Evolutionary conservation across 441 rosid genomes (phyloP), one percentile per base, ranked within the genome.

Genomic region (Pelargonium fulgidum): DNA sequence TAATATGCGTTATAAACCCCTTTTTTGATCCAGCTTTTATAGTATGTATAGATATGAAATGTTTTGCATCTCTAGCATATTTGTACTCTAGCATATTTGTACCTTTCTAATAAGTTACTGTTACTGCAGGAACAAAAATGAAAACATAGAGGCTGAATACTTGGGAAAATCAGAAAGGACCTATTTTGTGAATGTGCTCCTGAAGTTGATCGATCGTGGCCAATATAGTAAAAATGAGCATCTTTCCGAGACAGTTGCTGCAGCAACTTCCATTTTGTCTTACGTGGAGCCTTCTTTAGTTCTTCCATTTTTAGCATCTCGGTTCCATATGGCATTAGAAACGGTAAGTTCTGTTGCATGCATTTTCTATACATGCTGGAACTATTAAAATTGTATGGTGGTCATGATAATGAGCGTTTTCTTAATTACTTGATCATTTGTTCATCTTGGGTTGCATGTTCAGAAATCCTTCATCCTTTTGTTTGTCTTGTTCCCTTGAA

Each of bases 191-290:
- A 85, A 78, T 64, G 84, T 84, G 73, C 79, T 90, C 75, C 75
- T 92, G 80, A 92, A 88, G 85, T 81, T 95, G 82, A 88, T 92
- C 80, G 99, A 87, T 70, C 95, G 97, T 70, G 99, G 99, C 72
- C 99, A 95, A 77, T 95, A 95, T 81, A 95, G 99, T 89, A 95
- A 92, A 84, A 86, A 88, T 70, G 99, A 95, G 80, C 97, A 86
- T 79, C 98, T 95, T 76, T 92, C 99, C 9, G 96, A 89, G 87
- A 95, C 99, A 36, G 99, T 95, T 81, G 97, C 99, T 80, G 87
- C 95, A 41, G 91, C 98, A 76, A 95, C 95, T 73, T 90, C 99
- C 68, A 84, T 89, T 81, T 76, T 95, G 74, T 92, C 99, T 68
- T 95, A 88, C 78, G 93, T 90, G 82, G 99, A 95, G 82, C 99